Conservation (phyloP, 192 early-diverging fungal genomes). For the Coemansia sp. region DNA sequence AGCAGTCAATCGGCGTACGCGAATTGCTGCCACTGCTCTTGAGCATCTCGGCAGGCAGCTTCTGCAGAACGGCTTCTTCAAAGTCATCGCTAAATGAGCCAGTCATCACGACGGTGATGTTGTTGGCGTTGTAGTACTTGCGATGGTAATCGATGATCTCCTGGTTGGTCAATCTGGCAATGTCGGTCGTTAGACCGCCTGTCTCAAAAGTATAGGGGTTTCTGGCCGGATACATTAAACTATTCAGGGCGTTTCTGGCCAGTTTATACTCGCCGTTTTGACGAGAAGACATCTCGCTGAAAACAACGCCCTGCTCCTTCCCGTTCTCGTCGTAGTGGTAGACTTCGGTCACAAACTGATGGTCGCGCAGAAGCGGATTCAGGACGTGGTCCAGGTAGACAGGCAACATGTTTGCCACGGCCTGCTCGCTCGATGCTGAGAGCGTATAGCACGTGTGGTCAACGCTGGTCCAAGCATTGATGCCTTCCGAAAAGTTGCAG, state of each 20-base stretch:
- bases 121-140: slow-evolving; percentile 68
- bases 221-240: slow-evolving; percentile 45
- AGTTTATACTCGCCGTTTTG: slow-evolving; percentile 72
- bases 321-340: slow-evolving; percentile 71
- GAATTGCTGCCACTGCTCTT: slow-evolving; percentile 24
- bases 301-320: slow-evolving; percentile 77
- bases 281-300: slow-evolving; percentile 68
- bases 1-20: slow-evolving; percentile 28
- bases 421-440: slow-evolving; percentile 60
- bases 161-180: slow-evolving; percentile 67
- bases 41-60: slow-evolving; percentile 27
- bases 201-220: slow-evolving; percentile 68
- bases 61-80: slow-evolving; percentile 38
- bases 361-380: slow-evolving; percentile 65
- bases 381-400: slow-evolving; percentile 80
- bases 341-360: slow-evolving; percentile 77
- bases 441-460: slow-evolving; percentile 74
- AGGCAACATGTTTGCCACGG: slow-evolving; percentile 68
- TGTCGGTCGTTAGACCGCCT: slow-evolving; percentile 72
- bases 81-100: slow-evolving; percentile 53
- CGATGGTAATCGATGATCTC: slow-evolving; percentile 75
- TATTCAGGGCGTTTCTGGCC: slow-evolving; percentile 15
- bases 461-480: slow-evolving; percentile 62
- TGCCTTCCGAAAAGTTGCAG: slow-evolving; percentile 71
- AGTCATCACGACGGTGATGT: slow-evolving; percentile 65